phyloP scores from a whole-genome alignment of 2,329 filamentous ascomycete species.

The Capronia americana region DNA sequence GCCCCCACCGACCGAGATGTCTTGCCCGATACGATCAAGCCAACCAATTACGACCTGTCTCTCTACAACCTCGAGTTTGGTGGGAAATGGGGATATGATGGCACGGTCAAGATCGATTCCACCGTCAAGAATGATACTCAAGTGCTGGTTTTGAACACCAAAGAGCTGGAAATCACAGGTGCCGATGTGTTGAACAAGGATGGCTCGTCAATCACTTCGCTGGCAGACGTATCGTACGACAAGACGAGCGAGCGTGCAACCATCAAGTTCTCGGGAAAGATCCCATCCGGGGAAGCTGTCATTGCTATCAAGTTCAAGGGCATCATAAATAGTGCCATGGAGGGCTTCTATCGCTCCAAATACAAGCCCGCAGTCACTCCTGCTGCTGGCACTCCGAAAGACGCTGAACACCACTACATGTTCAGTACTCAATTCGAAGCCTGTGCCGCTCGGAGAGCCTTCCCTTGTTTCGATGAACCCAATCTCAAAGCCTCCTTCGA shows the following conservation, averaged over 20 bases:
- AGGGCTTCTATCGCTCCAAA: constrained; percentile 90
- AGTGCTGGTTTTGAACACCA: constrained; percentile 81
- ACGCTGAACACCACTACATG: constrained; percentile 69
- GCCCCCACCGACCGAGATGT: constrained; percentile 52
- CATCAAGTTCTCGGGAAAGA: constrained; percentile 74
- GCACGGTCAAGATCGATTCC: constrained; percentile 79
- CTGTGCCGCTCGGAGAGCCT: constrained; percentile 90
- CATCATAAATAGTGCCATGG: constrained; percentile 87
- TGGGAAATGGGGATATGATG: constrained; percentile 80
- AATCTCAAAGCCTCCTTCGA: constrained; percentile 97
- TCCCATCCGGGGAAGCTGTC: constrained; percentile 71
- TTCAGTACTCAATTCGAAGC: constrained; percentile 97
- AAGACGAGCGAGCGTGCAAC: constrained; percentile 82
- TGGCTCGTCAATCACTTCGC: constrained; percentile 39
- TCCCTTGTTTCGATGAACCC: constrained; percentile 98
- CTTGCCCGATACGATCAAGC: constrained; percentile 68
- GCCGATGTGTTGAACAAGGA: constrained; percentile 68
- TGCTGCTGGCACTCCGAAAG: constrained; percentile 77
- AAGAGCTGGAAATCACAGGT: constrained; percentile 78
- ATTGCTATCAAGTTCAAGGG: constrained; percentile 78
- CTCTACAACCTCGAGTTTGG: constrained; percentile 78
- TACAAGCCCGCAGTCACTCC: constrained; percentile 82
- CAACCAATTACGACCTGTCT: constrained; percentile 82
- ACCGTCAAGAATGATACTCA: constrained; percentile 74
- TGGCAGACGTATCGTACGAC: constrained; percentile 73